Conservation (phyloP, 192 early-diverging fungal species). For the Endogone sp. region DNA sequence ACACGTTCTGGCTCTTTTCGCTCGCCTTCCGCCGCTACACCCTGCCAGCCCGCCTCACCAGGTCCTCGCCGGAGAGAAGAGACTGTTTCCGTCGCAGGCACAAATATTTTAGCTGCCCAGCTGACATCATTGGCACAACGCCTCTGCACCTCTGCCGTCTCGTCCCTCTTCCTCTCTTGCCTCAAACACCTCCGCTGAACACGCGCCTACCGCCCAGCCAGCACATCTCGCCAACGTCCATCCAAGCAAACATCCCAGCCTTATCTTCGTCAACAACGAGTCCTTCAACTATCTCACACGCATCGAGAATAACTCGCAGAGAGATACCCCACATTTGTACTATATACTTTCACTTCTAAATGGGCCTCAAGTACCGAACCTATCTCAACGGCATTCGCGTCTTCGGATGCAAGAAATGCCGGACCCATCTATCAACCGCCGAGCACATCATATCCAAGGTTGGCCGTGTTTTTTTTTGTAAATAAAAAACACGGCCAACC, state of each 20-base stretch:
- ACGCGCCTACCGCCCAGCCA: neutral
- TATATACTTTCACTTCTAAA: conserved; percentile 3
- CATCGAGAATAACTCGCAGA: too few relatives aligned
- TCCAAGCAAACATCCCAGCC: neutral
- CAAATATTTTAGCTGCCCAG: neutral
- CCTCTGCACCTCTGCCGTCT: neutral
- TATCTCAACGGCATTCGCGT: conserved; percentile 37
- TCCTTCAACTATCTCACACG: neutral
- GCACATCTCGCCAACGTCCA: neutral
- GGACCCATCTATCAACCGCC: conserved; percentile 47
- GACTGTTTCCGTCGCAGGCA: neutral
- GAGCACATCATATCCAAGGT: conserved; percentile 41
- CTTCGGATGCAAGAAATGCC: conserved; percentile 44
- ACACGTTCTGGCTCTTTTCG: neutral
- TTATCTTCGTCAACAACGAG: neutral
- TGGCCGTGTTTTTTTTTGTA: neutral
- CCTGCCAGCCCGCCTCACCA: neutral
- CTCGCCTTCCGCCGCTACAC: neutral
- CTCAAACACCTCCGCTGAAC: too few relatives aligned
- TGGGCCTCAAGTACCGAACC: conserved; percentile 48
- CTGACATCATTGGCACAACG: neutral
- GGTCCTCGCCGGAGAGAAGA: too few relatives aligned
- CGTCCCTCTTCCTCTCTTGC: neutral
- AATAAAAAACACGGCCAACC: too few relatives aligned
- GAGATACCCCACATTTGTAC: too few relatives aligned